These are phyloP conservation scores for Penicillium sp. DNA, from an alignment of 2,329 filamentous ascomycete species.

Conservation along the genomic window DNA sequence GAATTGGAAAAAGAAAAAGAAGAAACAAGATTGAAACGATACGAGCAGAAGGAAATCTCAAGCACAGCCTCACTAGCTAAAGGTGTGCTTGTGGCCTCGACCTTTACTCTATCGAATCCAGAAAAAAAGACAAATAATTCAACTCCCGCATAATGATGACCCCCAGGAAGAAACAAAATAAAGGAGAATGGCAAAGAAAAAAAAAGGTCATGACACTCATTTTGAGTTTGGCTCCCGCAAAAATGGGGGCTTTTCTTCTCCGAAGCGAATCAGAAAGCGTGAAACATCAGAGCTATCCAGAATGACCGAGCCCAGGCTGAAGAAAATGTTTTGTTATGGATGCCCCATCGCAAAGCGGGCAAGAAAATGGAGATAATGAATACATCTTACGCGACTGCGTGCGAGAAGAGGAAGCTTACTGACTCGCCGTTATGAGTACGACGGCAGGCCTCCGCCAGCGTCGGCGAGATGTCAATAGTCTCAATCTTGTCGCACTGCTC, in stretches of 20 bases:
- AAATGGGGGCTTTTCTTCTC: slow-evolving; percentile 14
- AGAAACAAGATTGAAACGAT: too few relatives aligned
- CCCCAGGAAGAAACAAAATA: not conserved
- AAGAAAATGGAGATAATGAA: not conserved
- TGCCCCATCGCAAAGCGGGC: not conserved
- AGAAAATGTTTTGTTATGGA: too few relatives aligned
- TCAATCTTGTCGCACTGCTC: slow-evolving; percentile 71
- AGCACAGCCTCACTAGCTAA: too few relatives aligned
- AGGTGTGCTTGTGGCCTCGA: too few relatives aligned
- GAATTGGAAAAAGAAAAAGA: too few relatives aligned
- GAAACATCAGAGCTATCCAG: not conserved
- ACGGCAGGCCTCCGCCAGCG: slow-evolving; percentile 48
- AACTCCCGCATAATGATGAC: slow-evolving; percentile 4
- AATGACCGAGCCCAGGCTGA: not conserved
- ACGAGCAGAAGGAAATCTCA: too few relatives aligned
- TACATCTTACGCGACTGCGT: slow-evolving; percentile 36
- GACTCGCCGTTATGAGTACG: slow-evolving; percentile 49
- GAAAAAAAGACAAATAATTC: slow-evolving; percentile 7
- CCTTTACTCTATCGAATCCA: too few relatives aligned
- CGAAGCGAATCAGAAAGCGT: slow-evolving; percentile 9
- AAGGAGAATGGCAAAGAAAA: slow-evolving; percentile 1
- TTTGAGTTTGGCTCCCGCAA: slow-evolving; percentile 18
- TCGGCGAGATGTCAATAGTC: slow-evolving; percentile 87
- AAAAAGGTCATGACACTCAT: slow-evolving; percentile 20
- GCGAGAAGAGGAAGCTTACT: slow-evolving; percentile 47